These are phyloP conservation scores for Cladosporium sp. DNA, from an alignment of 2,329 filamentous ascomycete genomes.

Conservation along the genomic window DNA sequence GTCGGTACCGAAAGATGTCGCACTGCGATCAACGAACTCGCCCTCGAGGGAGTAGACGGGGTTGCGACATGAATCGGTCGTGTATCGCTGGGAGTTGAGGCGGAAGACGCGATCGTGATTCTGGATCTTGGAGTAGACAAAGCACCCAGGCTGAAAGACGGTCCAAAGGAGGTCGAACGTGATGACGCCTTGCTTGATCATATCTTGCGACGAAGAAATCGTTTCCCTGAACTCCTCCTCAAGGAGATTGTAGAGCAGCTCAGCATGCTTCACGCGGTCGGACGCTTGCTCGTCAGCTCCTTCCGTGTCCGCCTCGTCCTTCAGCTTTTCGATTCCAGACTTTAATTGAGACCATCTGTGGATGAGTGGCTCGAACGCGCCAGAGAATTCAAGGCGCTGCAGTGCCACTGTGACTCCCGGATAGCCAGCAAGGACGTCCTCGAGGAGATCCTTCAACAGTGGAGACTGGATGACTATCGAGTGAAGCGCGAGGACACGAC, in stretches of 20 bases:
- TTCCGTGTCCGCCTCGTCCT: slow-evolving; percentile 5
- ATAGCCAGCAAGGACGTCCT: slow-evolving; percentile 53
- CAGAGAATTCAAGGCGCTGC: slow-evolving; percentile 57
- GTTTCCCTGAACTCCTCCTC: slow-evolving; percentile 39
- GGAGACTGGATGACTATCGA: slow-evolving; percentile 63
- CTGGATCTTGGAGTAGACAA: slow-evolving; percentile 35
- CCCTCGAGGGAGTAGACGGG: slow-evolving; percentile 36
- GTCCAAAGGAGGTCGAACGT: slow-evolving; percentile 34
- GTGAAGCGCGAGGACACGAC: slow-evolving; percentile 50
- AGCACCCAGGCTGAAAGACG: slow-evolving; percentile 29
- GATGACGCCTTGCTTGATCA: slow-evolving; percentile 31
- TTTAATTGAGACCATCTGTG: slow-evolving; percentile 56
- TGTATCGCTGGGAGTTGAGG: slow-evolving; percentile 27
- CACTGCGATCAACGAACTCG: slow-evolving; percentile 35
- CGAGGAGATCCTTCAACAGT: slow-evolving; percentile 54
- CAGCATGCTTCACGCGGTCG: slow-evolving; percentile 32
- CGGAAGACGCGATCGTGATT: slow-evolving; percentile 35
- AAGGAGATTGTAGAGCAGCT: slow-evolving; percentile 36
- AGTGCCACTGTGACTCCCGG: slow-evolving; percentile 58
- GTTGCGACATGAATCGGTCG: slow-evolving; percentile 30
- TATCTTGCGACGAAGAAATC: slow-evolving; percentile 39
- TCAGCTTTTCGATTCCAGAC: slow-evolving; percentile 35
- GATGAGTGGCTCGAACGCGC: slow-evolving; percentile 61
- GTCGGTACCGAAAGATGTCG: slow-evolving; percentile 34
- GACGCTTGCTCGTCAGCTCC: background rate